Conservation (phyloP, 495 filamentous ascomycete species). For the Neurospora tetrasperma region DNA sequence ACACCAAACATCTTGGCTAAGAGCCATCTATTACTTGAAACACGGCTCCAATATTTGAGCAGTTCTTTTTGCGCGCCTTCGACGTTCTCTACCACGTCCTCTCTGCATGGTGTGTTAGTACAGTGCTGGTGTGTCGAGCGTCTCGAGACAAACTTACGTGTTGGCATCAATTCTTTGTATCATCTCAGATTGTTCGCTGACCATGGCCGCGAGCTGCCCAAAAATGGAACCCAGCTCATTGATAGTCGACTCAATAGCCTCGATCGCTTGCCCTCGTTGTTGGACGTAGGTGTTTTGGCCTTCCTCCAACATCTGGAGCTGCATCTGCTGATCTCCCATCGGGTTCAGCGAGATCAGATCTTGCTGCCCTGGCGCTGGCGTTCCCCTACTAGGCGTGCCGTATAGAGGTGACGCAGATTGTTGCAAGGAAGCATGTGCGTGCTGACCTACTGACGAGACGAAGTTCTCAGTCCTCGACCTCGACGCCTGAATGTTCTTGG, state of each 20-base stretch:
- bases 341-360: slow-evolving; percentile 85
- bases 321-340: slow-evolving; percentile 71
- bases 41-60: slow-evolving; percentile 92
- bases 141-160: slow-evolving; percentile 33
- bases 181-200: slow-evolving; percentile 93
- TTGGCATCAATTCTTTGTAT: slow-evolving; percentile 91
- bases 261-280: slow-evolving; percentile 89
- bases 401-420: slow-evolving; percentile 77
- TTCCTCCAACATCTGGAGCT: slow-evolving; percentile 91
- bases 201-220: slow-evolving; percentile 94
- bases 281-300: slow-evolving; percentile 82
- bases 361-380: slow-evolving; percentile 39
- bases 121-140: neutral
- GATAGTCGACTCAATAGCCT: slow-evolving; percentile 93
- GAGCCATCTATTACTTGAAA: slow-evolving; percentile 90
- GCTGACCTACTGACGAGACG: slow-evolving; percentile 76
- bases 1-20: slow-evolving; percentile 99
- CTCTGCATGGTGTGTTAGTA: slow-evolving; percentile 48
- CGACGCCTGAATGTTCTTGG: slow-evolving; percentile 96
- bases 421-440: slow-evolving; percentile 46
- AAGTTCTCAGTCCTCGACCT: slow-evolving; percentile 91
- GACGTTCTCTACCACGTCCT: slow-evolving; percentile 79
- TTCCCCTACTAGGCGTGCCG: slow-evolving; percentile 58
- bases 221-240: slow-evolving; percentile 91
- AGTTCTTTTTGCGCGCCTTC: slow-evolving; percentile 88